These are phyloP conservation scores for Globisporangium heterothallicum DNA, from an alignment of 352 stramenopile species.

Conservation along the genomic window DNA sequence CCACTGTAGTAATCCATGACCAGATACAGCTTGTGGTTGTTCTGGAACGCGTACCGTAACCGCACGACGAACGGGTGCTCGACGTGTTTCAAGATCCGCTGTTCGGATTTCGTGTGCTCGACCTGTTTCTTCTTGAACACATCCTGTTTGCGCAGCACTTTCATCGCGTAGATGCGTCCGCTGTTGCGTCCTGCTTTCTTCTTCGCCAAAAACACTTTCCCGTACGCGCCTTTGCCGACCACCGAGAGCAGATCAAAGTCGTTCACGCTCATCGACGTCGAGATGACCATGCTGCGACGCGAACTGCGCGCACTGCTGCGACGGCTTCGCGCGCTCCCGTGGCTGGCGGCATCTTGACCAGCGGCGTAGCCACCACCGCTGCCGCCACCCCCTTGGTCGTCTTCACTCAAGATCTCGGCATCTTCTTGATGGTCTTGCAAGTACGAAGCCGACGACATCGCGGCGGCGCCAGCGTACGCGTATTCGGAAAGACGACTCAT, in stretches of 20 bases:
- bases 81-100: conserved; percentile 83
- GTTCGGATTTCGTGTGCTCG: conserved; percentile 86
- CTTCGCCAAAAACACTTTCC: conserved; percentile 83
- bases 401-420: conserved; percentile 54
- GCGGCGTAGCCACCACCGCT: not conserved
- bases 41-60: conserved; percentile 86
- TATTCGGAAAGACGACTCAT: conserved; percentile 74
- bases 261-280: conserved; percentile 74
- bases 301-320: conserved; percentile 37
- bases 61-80: conserved; percentile 88
- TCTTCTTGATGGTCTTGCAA: conserved; percentile 68
- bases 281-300: conserved; percentile 78
- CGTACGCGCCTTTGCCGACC: conserved; percentile 83
- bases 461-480: conserved; percentile 52
- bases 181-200: conserved; percentile 69
- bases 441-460: conserved; percentile 41
- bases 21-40: conserved; percentile 83
- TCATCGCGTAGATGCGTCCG: conserved; percentile 85
- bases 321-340: conserved; percentile 19
- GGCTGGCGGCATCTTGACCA: not conserved
- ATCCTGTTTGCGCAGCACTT: conserved; percentile 81
- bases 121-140: conserved; percentile 86
- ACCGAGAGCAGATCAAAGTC: conserved; percentile 85
- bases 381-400: conserved; percentile 18
- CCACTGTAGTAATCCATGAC: conserved; percentile 89